A percentile compares a stretch with the other conserved stretches of the same genome.
Evolutionary conservation across 306 rosid species (phyloP).

Genomic region (Gillenia trifoliata): DNA sequence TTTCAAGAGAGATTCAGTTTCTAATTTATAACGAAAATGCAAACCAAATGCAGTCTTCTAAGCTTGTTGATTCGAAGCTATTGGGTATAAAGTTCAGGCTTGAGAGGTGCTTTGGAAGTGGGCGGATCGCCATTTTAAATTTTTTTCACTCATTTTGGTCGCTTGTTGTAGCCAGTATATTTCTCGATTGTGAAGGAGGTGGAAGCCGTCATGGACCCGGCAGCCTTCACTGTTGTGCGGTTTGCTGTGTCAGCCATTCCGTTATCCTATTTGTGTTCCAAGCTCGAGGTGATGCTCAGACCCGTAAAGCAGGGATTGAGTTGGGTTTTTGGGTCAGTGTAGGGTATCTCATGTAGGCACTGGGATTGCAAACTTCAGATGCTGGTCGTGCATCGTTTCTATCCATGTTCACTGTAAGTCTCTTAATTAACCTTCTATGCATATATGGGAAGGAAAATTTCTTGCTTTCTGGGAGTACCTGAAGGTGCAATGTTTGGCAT

Average conservation of each 20-base stretch:
- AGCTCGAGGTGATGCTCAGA: constrained; percentile 38
- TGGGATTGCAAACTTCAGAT: constrained; percentile 73
- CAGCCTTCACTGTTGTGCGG: constrained; percentile 66
- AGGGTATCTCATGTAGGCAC: constrained; percentile 73
- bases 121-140: neutral
- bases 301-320: constrained; percentile 68
- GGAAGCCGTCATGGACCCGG: constrained; percentile 61
- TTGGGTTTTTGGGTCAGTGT: constrained; percentile 80
- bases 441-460: neutral
- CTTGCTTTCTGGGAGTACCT: constrained; percentile 10
- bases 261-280: constrained; percentile 55
- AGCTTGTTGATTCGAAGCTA: neutral
- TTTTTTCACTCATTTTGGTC: constrained; percentile 4
- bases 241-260: constrained; percentile 58
- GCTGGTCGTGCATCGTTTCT: constrained; percentile 74
- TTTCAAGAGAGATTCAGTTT: neutral
- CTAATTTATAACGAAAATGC: neutral
- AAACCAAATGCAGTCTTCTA: neutral
- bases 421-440: neutral
- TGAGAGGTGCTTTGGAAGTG: neutral
- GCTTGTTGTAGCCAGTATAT: constrained; percentile 52
- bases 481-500: constrained; percentile 22
- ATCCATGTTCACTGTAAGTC: constrained; percentile 59
- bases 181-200: constrained; percentile 75
- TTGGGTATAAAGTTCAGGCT: neutral